Percentiles rank a stretch among this genome's conserved stretches.
phyloP scores from a whole-genome alignment of 106 monocot species.

The Allium fistulosum region DNA sequence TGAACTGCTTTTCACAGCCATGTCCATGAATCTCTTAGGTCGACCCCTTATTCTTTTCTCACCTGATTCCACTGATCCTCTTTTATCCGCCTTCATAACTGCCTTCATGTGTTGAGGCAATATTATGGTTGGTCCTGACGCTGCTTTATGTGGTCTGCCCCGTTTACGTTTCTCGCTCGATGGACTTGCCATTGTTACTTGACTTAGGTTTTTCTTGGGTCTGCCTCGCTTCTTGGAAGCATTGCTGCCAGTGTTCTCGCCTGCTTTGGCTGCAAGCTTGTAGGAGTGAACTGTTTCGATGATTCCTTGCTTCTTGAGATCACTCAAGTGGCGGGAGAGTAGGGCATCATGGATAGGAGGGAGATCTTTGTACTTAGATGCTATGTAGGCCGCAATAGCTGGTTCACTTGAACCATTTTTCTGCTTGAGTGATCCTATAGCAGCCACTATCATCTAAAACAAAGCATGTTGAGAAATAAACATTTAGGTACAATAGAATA shows the following conservation, averaged over 20 bases:
- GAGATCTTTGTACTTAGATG: not conserved
- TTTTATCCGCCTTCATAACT: not conserved
- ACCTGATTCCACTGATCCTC: not conserved
- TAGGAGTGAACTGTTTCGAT: constrained; percentile 4
- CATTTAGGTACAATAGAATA: no score
- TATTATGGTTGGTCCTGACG: not conserved
- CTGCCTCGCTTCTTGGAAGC: not conserved
- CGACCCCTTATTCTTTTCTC: not conserved
- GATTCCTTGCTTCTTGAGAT: not conserved
- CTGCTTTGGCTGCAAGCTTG: not conserved
- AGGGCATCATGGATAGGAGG: not conserved
- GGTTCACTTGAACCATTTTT: not conserved
- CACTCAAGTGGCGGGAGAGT: not conserved
- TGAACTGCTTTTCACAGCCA: no score
- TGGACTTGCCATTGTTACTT: not conserved
- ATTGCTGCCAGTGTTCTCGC: not conserved
- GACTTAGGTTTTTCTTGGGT: not conserved
- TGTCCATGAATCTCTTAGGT: not conserved
- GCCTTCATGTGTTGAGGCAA: not conserved
- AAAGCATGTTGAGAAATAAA: no score
- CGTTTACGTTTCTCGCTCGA: not conserved
- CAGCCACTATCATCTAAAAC: constrained; percentile 1
- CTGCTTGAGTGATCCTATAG: constrained; percentile 1
- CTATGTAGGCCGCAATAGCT: constrained; percentile 8
- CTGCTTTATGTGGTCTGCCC: not conserved